Evolutionary conservation across 2,329 filamentous ascomycete species (phyloP).

Genomic region (Rutstroemia sp.): DNA sequence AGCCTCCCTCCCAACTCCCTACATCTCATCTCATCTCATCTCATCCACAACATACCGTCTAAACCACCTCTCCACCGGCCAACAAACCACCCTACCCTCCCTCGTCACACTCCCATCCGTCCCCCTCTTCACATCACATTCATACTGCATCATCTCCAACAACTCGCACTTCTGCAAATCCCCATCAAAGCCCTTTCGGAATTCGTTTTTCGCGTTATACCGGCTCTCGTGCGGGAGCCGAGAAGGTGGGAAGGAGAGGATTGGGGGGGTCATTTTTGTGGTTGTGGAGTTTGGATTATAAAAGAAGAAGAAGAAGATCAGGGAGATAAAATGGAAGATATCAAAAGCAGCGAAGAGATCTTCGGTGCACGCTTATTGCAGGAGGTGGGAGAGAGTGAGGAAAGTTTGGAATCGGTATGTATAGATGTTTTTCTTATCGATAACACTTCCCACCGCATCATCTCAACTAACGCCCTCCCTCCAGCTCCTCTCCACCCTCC

Average conservation of each 20-base stretch:
- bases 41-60: constrained; percentile 47
- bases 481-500: constrained; percentile 13
- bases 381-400: constrained; percentile 45
- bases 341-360: background rate
- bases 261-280: constrained; percentile 48
- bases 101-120: constrained; percentile 39
- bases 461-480: background rate
- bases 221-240: constrained; percentile 37
- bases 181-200: constrained; percentile 46
- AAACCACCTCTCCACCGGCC: constrained; percentile 51
- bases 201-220: constrained; percentile 20
- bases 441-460: constrained; percentile 5
- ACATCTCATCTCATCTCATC: too few relatives aligned
- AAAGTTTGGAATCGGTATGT: constrained; percentile 51
- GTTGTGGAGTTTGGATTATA: background rate
- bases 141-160: constrained; percentile 12
- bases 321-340: constrained; percentile 5
- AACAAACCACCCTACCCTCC: constrained; percentile 33
- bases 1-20: constrained; percentile 5
- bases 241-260: constrained; percentile 44
- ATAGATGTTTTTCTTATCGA: constrained; percentile 13
- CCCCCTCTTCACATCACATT: constrained; percentile 45
- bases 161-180: constrained; percentile 43
- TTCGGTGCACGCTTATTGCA: constrained; percentile 43
- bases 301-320: background rate